phyloP scores from a whole-genome alignment of 164 flowering plant genomes.

The Cinnamomum micranthum region DNA sequence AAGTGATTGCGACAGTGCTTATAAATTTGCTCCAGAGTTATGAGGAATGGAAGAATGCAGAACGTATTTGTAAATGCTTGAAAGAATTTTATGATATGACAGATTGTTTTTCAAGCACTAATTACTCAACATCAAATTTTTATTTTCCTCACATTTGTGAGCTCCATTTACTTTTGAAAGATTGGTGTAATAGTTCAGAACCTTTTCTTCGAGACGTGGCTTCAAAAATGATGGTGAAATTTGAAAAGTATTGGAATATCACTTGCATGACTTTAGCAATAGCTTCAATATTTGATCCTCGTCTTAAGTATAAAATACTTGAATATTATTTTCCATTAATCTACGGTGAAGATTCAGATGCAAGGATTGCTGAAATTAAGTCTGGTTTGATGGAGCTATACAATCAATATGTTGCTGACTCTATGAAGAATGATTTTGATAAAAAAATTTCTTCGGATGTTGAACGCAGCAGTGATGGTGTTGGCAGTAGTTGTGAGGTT shows the following conservation, averaged over 20 bases:
- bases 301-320: constrained; percentile 72
- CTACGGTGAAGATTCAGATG: constrained; percentile 24
- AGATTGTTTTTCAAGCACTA: constrained; percentile 33
- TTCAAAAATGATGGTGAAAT: not conserved
- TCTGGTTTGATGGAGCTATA: constrained; percentile 64
- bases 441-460: too few species aligned
- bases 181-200: constrained; percentile 46
- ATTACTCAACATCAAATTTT: constrained; percentile 17
- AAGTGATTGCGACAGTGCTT: constrained; percentile 40
- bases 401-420: constrained; percentile 41
- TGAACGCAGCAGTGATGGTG: too few species aligned
- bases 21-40: constrained; percentile 8
- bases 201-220: constrained; percentile 40
- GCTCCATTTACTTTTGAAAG: constrained; percentile 48
- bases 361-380: constrained; percentile 41
- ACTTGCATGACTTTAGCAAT: constrained; percentile 34
- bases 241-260: too few species aligned
- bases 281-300: constrained; percentile 72
- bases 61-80: constrained; percentile 48
- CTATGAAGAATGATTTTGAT: not conserved
- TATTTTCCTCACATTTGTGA: constrained; percentile 57
- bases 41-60: constrained; percentile 49
- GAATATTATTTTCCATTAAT: constrained; percentile 48
- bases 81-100: constrained; percentile 61
- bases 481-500: not conserved